These are phyloP conservation scores for Rhizopogon vinicolor DNA, from an alignment of 768 basidiomycete genomes.

Conservation along the genomic window DNA sequence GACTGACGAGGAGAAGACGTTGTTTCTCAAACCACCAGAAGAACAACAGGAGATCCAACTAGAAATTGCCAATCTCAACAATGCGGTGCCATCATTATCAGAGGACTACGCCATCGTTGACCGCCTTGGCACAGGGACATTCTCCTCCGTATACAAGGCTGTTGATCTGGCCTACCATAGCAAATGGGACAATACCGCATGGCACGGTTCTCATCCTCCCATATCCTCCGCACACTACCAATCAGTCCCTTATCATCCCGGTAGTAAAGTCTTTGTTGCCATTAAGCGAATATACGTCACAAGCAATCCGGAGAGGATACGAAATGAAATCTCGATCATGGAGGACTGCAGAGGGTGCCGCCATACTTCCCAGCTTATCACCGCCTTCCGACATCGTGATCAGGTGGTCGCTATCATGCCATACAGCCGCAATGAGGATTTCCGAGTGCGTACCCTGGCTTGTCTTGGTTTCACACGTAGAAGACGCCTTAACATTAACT, in stretches of 20 bases:
- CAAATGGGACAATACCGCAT: slow-evolving; percentile 72
- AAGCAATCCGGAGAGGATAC: slow-evolving; percentile 86
- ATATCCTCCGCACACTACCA: slow-evolving; percentile 66
- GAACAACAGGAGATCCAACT: slow-evolving; percentile 70
- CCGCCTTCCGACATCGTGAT: slow-evolving; percentile 86
- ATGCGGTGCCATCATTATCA: slow-evolving; percentile 59
- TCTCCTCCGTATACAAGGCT: slow-evolving; percentile 99
- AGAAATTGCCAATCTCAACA: slow-evolving; percentile 73
- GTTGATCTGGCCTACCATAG: slow-evolving; percentile 71
- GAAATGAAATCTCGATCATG: slow-evolving; percentile 90
- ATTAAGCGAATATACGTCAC: slow-evolving; percentile 97
- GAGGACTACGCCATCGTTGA: slow-evolving; percentile 78
- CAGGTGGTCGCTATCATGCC: slow-evolving; percentile 95
- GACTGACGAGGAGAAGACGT: slow-evolving; percentile 59
- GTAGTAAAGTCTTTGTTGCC: slow-evolving; percentile 74
- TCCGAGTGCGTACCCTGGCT: slow-evolving; percentile 60
- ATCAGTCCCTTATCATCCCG: slow-evolving; percentile 35
- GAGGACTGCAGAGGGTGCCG: slow-evolving; percentile 80
- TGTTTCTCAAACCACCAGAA: slow-evolving; percentile 51
- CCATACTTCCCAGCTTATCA: slow-evolving; percentile 90
- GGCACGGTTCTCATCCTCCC: slow-evolving; percentile 64
- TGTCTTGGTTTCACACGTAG: background rate
- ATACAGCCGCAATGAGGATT: slow-evolving; percentile 89
- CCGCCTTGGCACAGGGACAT: slow-evolving; percentile 94
- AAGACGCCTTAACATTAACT: slow-evolving; percentile 4